These are phyloP conservation scores for Melampsora americana DNA, from an alignment of 1,284 basidiomycete species.

Conservation along the genomic window DNA sequence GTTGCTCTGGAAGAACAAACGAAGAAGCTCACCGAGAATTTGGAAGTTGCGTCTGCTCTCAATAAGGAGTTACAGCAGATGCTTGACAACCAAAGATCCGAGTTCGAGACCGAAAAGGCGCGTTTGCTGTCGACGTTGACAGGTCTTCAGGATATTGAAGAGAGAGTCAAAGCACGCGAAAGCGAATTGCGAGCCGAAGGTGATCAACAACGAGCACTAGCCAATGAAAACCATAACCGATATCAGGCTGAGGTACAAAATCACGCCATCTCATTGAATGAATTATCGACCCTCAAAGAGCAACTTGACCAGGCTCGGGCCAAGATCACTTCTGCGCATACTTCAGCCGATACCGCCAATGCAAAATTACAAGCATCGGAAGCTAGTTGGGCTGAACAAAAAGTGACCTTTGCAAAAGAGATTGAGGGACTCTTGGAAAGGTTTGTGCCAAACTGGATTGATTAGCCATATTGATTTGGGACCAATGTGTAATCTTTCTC, in stretches of 20 bases:
- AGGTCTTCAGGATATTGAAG: conserved; percentile 26
- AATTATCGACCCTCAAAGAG: conserved; percentile 62
- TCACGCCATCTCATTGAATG: conserved; percentile 62
- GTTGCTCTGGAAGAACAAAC: conserved; percentile 66
- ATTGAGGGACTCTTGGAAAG: conserved; percentile 67
- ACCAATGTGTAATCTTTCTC: not conserved
- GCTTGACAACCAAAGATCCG: conserved; percentile 61
- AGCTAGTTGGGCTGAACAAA: conserved; percentile 74
- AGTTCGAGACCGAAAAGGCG: conserved; percentile 74
- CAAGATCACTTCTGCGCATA: conserved; percentile 48
- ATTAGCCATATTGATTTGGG: not conserved
- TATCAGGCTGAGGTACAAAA: conserved; percentile 75
- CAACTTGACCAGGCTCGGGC: conserved; percentile 50
- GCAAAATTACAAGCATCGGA: conserved; percentile 69
- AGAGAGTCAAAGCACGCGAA: conserved; percentile 24
- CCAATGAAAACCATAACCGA: conserved; percentile 75
- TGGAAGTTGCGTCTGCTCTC: conserved; percentile 60
- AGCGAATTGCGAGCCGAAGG: conserved; percentile 51
- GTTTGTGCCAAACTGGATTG: conserved; percentile 55
- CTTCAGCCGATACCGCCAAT: conserved; percentile 68
- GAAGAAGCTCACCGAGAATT: conserved; percentile 61
- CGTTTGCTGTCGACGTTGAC: conserved; percentile 57
- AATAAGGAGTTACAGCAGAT: conserved; percentile 64
- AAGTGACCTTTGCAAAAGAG: conserved; percentile 72
- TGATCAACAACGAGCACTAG: conserved; percentile 45